Conservation (phyloP, 75 land plant genomes). For the Pinus taeda region DNA sequence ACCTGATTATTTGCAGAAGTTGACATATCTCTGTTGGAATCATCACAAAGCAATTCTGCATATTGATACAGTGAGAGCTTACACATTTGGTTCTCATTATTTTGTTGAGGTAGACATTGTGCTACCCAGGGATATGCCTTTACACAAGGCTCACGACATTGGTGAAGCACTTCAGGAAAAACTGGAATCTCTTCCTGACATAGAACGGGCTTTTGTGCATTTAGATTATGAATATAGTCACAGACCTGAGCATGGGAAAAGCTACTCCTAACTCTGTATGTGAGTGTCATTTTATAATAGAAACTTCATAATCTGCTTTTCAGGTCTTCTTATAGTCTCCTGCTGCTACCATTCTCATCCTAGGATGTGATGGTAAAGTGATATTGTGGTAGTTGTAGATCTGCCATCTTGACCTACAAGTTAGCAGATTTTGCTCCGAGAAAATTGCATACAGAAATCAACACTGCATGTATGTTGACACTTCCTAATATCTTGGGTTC, state of each 20-base stretch:
- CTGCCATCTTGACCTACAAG: too few species aligned
- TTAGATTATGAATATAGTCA: conserved; percentile 87
- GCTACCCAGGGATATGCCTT: conserved; percentile 71
- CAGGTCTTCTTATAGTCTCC: too few species aligned
- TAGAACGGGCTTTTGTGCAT: conserved; percentile 95
- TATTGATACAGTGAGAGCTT: conserved; percentile 97
- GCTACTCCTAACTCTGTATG: too few species aligned
- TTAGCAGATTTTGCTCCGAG: too few species aligned
- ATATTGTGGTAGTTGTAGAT: too few species aligned
- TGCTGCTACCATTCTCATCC: too few species aligned
- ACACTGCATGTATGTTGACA: neutral
- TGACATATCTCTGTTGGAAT: conserved; percentile 94
- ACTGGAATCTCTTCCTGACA: conserved; percentile 80
- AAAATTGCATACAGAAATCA: too few species aligned
- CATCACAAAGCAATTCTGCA: conserved; percentile 83
- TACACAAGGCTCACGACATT: conserved; percentile 81
- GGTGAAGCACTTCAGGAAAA: conserved; percentile 86
- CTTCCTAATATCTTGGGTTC: too few species aligned
- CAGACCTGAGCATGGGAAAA: conserved; percentile 63
- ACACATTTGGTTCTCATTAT: conserved; percentile 87
- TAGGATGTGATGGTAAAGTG: too few species aligned
- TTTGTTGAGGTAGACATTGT: conserved; percentile 99
- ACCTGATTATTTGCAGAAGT: conserved; percentile 76
- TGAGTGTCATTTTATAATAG: too few species aligned
- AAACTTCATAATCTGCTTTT: too few species aligned